These are phyloP conservation scores for Mycogone perniciosa DNA, from an alignment of 2,329 filamentous ascomycete genomes.

Conservation along the genomic window DNA sequence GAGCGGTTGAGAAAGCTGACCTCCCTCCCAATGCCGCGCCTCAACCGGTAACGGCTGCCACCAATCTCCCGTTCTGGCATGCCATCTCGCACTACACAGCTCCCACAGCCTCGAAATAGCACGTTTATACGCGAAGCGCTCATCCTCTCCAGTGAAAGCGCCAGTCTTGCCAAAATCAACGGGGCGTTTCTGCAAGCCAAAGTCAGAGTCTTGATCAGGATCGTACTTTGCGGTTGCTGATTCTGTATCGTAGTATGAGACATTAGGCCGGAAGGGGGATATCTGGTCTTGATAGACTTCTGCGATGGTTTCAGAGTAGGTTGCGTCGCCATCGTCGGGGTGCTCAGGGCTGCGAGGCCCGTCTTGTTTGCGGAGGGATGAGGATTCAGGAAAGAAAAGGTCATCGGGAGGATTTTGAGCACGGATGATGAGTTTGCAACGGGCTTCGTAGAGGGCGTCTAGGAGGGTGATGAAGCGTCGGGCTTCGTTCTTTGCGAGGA, in stretches of 20 bases:
- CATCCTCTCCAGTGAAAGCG: conserved; percentile 73
- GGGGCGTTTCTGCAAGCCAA: conserved; percentile 31
- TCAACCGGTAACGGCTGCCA: conserved; percentile 63
- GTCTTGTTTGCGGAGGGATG: background rate
- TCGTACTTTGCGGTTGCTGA: conserved; percentile 43
- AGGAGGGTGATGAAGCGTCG: conserved; percentile 73
- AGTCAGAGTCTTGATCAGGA: conserved; percentile 52
- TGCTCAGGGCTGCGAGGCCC: background rate
- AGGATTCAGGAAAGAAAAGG: conserved; percentile 66
- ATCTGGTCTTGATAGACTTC: conserved; percentile 75
- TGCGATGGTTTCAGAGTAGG: conserved; percentile 38
- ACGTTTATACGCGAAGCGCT: conserved; percentile 73
- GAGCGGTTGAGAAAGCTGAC: conserved; percentile 20
- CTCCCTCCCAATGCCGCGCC: conserved; percentile 60
- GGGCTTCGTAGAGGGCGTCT: conserved; percentile 75
- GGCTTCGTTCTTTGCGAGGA: conserved; percentile 72
- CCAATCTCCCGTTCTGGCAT: conserved; percentile 58
- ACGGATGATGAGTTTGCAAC: conserved; percentile 66
- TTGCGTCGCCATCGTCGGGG: conserved; percentile 30
- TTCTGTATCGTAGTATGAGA: conserved; percentile 55
- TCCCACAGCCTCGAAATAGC: conserved; percentile 76
- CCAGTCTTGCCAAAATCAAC: conserved; percentile 63
- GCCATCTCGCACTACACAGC: conserved; percentile 69
- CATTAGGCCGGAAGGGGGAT: conserved; percentile 72
- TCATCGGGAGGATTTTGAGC: conserved; percentile 64